Base-by-base conservation (phyloP, 1,139 yeast species). In the Candida tropicalis region DNA sequence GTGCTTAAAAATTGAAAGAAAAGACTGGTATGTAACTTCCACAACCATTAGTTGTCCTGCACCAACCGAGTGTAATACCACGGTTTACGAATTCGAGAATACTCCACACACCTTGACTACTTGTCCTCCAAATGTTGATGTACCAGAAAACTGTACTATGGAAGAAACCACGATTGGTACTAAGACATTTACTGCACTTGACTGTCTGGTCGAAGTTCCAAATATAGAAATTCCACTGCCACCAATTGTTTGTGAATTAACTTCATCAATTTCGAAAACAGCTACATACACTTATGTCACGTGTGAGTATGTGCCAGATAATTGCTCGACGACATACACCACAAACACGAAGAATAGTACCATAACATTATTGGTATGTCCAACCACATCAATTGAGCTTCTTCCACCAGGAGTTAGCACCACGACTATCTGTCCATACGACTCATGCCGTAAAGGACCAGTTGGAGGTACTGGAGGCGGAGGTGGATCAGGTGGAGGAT, bases 401-500 rank as follows among this genome's bases (percentile, higher is more conserved):
- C 22, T 33, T 18, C 26, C 36, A n/a, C 26, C 36, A n/a, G 27
- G 27, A 2, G 36, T 22, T 3, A 33, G 15, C 13, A 15, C 36
- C 4, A 33, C 36, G 2, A 33, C 36, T 10, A n/a, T 33, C 11
- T 33, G 36, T 33, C 36, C 36, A n/a, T 20, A 20, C 22, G 26
- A 20, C 1, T 18, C 35, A 3, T 32, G 35, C 18, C 32, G 17
- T 16, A 18, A 11, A 32, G 15, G 25, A 16, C 24, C 35, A 10
- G 11, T 6, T 20, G 16, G 25, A 5, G 25, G 25, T 8, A 3
- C 23, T 11, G n/a, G 10, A 2, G 23, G 53, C 44, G 38, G 57
- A 5, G 55, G 56, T 27, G 63, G 71, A 1, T 68, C 68, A 46
- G 66, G 63, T 36, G 88, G 82, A 1, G 35, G 35, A 1, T 10